phyloP scores from a whole-genome alignment of 371 early-diverging fungal species.

The Zancudomyces culisetae region DNA sequence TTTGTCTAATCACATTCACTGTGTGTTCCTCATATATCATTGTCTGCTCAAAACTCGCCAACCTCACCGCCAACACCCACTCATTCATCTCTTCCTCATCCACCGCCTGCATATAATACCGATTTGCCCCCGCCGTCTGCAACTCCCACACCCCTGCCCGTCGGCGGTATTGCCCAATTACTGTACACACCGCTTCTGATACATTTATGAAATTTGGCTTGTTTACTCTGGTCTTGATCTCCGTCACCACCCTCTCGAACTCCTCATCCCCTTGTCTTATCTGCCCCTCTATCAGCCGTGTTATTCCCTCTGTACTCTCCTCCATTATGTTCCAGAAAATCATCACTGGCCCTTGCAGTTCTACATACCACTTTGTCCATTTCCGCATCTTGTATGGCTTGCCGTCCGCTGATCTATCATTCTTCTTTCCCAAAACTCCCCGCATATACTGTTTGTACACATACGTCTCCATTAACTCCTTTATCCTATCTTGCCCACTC shows the following conservation, averaged over 20 bases:
- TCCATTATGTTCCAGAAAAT: slow-evolving; percentile 34
- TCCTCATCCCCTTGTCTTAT: slow-evolving; percentile 13
- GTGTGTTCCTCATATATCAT: slow-evolving; percentile 55
- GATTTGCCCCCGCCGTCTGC: slow-evolving; percentile 35
- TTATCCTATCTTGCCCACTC: not conserved
- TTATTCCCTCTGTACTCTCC: slow-evolving; percentile 19
- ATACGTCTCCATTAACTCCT: slow-evolving; percentile 27
- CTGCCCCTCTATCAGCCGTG: slow-evolving; percentile 20
- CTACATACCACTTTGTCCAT: slow-evolving; percentile 46
- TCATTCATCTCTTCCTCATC: slow-evolving; percentile 27
- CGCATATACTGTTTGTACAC: slow-evolving; percentile 44
- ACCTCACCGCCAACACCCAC: slow-evolving; percentile 48
- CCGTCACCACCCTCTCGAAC: slow-evolving; percentile 22
- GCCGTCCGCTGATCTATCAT: slow-evolving; percentile 35
- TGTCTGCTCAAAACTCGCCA: slow-evolving; percentile 52
- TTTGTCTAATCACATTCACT: slow-evolving; percentile 28
- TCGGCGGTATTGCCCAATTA: slow-evolving; percentile 21
- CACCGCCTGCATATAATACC: slow-evolving; percentile 32
- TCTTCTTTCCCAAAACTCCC: slow-evolving; percentile 42
- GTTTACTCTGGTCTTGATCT: slow-evolving; percentile 25
- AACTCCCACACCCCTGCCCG: slow-evolving; percentile 29
- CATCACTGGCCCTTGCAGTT: slow-evolving; percentile 40
- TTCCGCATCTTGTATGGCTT: slow-evolving; percentile 25
- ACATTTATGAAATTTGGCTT: slow-evolving; percentile 45
- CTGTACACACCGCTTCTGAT: slow-evolving; percentile 31